phyloP scores from a whole-genome alignment of 2,329 filamentous ascomycete genomes.

The Purpureocillium takamizusanense region DNA sequence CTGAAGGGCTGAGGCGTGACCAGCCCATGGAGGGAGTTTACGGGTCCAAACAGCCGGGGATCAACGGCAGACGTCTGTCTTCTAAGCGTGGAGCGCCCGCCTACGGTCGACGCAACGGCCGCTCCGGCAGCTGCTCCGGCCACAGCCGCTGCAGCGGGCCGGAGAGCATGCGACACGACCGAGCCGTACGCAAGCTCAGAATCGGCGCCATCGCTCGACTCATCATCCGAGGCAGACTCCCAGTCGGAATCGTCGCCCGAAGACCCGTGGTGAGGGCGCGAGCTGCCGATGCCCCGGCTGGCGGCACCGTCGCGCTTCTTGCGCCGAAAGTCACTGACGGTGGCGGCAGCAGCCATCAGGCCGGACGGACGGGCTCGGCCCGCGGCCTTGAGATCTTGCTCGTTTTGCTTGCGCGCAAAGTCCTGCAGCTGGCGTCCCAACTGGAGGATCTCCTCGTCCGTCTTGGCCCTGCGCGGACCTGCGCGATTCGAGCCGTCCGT shows the following conservation, averaged over 20 bases:
- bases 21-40: slow-evolving; percentile 50
- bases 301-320: slow-evolving; percentile 22
- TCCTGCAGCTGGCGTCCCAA: slow-evolving; percentile 46
- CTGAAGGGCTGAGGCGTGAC: slow-evolving; percentile 45
- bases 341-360: slow-evolving; percentile 28
- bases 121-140: slow-evolving; percentile 25
- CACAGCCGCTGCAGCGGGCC: slow-evolving; percentile 13
- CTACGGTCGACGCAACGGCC: slow-evolving; percentile 3
- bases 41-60: slow-evolving; percentile 48
- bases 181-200: slow-evolving; percentile 30
- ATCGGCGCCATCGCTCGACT: slow-evolving; percentile 27
- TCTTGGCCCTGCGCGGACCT: slow-evolving; percentile 24
- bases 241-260: slow-evolving; percentile 42
- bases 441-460: slow-evolving; percentile 48
- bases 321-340: slow-evolving; percentile 31
- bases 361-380: slow-evolving; percentile 18
- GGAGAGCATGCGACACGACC: slow-evolving; percentile 13
- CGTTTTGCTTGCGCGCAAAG: slow-evolving; percentile 41
- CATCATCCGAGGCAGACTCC: slow-evolving; percentile 46
- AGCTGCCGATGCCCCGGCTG: slow-evolving; percentile 28
- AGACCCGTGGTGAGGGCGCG: slow-evolving; percentile 27
- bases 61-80: slow-evolving; percentile 45
- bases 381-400: slow-evolving; percentile 34
- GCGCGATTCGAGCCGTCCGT: slow-evolving; percentile 1
- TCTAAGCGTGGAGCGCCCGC: slow-evolving; percentile 10